A percentile compares a stretch with the other conserved stretches of the same genome.
These are phyloP conservation scores for Leucosporidium yakuticum DNA, from an alignment of 768 basidiomycete genomes.

Conservation along the genomic window DNA sequence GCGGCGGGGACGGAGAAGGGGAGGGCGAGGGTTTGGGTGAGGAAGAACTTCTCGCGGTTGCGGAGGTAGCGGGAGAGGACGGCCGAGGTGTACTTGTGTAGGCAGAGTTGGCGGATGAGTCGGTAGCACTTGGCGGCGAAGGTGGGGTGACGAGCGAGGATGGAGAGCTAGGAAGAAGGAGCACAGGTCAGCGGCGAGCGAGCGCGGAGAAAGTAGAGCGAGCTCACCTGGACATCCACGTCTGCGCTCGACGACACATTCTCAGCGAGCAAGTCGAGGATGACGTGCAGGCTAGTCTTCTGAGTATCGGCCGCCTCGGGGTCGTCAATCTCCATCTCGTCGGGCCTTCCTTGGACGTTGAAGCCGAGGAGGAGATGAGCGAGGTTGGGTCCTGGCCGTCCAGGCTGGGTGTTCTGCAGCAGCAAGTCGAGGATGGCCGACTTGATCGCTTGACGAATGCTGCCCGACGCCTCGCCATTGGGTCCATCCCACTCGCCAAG, in stretches of 20 bases:
- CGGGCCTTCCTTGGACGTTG: conserved; percentile 45
- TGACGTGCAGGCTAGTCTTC: conserved; percentile 66
- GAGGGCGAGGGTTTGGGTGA: conserved; percentile 70
- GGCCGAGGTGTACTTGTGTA: conserved; percentile 75
- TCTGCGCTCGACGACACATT: conserved; percentile 50
- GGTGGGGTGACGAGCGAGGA: conserved; percentile 49
- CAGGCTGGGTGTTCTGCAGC: conserved; percentile 63
- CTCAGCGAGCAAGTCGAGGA: conserved; percentile 66
- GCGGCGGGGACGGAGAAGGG: conserved; percentile 57
- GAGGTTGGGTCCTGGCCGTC: conserved; percentile 66
- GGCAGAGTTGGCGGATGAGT: conserved; percentile 75
- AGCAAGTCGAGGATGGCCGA: conserved; percentile 74
- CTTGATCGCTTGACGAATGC: conserved; percentile 59
- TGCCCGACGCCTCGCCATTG: conserved; percentile 12
- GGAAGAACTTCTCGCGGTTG: conserved; percentile 81
- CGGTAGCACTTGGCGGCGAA: conserved; percentile 81
- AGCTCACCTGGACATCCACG: conserved; percentile 39
- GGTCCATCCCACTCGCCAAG: conserved; percentile 4
- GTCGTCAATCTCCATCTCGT: conserved; percentile 41
- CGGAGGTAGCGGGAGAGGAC: conserved; percentile 78
- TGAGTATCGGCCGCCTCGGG: conserved; percentile 38
- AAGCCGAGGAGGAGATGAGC: conserved; percentile 79
- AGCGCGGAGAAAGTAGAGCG: neutral
- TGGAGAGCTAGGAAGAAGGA: conserved; percentile 34
- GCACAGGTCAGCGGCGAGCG: neutral